Evolutionary conservation across 164 flowering plant species (phyloP), one percentile per base, ranked within the genome.

Genomic region (Warburgia ugandensis): DNA sequence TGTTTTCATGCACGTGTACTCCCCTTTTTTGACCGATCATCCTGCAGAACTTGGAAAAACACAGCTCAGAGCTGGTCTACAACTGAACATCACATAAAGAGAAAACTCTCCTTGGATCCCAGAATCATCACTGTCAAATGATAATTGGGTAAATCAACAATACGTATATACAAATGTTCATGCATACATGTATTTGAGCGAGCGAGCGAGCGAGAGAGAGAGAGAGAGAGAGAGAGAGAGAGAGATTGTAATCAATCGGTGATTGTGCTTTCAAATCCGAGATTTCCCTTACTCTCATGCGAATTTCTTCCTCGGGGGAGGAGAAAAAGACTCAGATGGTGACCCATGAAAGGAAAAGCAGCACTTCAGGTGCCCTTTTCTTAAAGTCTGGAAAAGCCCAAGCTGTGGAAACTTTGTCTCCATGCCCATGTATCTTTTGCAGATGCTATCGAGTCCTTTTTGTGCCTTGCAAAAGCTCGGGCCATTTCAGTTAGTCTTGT

Each of bases 361-460:
- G 23, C 42, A 35, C 36, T 36, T 50, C 29, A 6, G n/a, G 42
- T 29, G n/a, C 13, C 61, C 61, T 65, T 75, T 78, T 67, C 66
- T 74, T 75, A 73, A 81, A 78, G 76, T 61, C 84, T 77, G 82
- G 65, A 71, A 78, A 81, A 73, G 78, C 42, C 63, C 61, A 52
- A 67, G 64, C 56, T 74, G 80, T 79, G 80, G 89, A 82, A 79
- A 77, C 81, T 79, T 79, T 77, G 89, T 81, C 84, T 82, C 73
- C 77, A 75, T 76, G 67, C 72, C 57, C 46, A 30, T 40, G 19
- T 64, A 67, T 71, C 67, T 72, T 69, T 72, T 62, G 48, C 56
- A 61, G 68, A 67, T 77, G 69, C 68, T 60, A 48, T 52, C 29
- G 16, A 40, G 29, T 56, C 48, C 17, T 55, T 43, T 38, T 29